Evolutionary conservation across 371 early-diverging fungal genomes (phyloP).

Genomic region (Globomyces sp.): DNA sequence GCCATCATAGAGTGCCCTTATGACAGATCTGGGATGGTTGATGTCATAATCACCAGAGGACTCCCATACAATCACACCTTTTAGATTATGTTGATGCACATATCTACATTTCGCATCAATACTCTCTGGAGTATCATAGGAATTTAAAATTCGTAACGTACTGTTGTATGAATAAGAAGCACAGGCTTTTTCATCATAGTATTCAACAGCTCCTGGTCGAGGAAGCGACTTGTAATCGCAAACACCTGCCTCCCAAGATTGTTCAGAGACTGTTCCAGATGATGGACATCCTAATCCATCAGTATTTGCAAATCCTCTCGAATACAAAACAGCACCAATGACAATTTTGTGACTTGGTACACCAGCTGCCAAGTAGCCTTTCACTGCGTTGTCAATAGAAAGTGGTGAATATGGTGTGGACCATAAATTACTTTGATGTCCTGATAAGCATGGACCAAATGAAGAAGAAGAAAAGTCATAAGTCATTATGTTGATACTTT

Average conservation of each 20-base stretch:
- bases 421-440: conserved; percentile 83
- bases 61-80: conserved; percentile 72
- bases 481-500: conserved; percentile 48
- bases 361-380: conserved; percentile 63
- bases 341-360: conserved; percentile 77
- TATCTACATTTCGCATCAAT: conserved; percentile 73
- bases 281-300: conserved; percentile 53
- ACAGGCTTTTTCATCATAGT: conserved; percentile 45
- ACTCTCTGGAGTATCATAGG: conserved; percentile 74
- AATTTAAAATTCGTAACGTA: conserved; percentile 62
- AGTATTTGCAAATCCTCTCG: conserved; percentile 82
- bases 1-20: conserved; percentile 18
- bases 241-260: conserved; percentile 84
- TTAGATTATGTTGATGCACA: conserved; percentile 60
- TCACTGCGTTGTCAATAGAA: conserved; percentile 66
- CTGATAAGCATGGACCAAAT: conserved; percentile 63
- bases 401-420: conserved; percentile 54
- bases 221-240: conserved; percentile 75
- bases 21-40: conserved; percentile 24
- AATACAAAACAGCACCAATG: conserved; percentile 67
- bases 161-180: conserved; percentile 77
- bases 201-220: conserved; percentile 52
- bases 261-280: conserved; percentile 46
- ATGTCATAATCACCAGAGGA: conserved; percentile 38
- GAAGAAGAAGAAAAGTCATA: conserved; percentile 55